Evolutionary conservation across 2,329 filamentous ascomycete genomes (phyloP), one percentile per base, ranked within the genome.

Genomic region (Cucurbitaria berberidis): DNA sequence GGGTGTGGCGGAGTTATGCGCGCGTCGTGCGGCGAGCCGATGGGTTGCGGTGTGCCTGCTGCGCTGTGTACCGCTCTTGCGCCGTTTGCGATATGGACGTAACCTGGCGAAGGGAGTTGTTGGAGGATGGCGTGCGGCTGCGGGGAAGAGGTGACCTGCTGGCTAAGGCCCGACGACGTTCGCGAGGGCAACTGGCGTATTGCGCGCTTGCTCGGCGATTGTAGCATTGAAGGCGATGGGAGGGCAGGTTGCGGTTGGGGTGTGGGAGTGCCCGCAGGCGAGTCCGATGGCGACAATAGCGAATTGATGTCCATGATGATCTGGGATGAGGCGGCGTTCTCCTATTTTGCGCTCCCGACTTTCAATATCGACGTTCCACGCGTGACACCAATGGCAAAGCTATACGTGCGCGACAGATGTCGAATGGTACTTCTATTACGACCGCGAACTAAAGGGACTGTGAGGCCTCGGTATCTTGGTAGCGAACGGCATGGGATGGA

Each of bases 281-380:
- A 76, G 52, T 80, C 77, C 57, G 78, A 77, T 34, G 79, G 78
- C 65, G 78, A 80, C 45, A 81, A 65, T 45, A 81, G 70, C 41
- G 77, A 77, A 64, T 78, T 78, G 74, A 81, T 81, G 62, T 81
- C 76, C 79, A 81, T 81, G 38, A 41, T 57, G 60, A 18, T n/a
- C n/a, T n/a, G n/a, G n/a, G 7, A 8, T n/a, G 18, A 22, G 27
- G 36, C 34, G 10, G 49, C 36, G 38, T 30, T 36, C 16, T 13
- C 29, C 30, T 45, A 53, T 51, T 27, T 42, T 43, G 34, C 39
- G 34, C 35, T 34, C 22, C n/a, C 26, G 38, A 44, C 30, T 45
- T 41, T 42, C 32, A 36, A 41, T 41, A 40, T 34, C 11, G 39
- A 32, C 32, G 16, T 29, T 4, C 30, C 27, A 45, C 36, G n/a